phyloP scores from a whole-genome alignment of 192 early-diverging fungal genomes.

The Backusella sp. region DNA sequence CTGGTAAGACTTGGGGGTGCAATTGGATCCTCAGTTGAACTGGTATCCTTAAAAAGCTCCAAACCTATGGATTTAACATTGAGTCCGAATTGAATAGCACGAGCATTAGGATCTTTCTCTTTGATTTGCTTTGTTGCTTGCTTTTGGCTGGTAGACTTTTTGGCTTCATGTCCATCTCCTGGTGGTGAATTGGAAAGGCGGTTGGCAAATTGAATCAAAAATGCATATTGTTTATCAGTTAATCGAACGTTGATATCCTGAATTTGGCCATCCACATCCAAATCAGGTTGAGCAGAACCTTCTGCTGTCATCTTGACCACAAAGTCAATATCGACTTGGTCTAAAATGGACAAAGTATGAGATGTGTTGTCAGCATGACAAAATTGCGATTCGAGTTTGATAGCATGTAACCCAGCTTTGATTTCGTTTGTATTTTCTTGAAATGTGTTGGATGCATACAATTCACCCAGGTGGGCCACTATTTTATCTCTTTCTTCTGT shows the following conservation, averaged over 20 bases:
- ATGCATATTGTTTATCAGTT: constrained; percentile 81
- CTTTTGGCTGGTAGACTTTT: neutral
- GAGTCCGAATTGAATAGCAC: constrained; percentile 48
- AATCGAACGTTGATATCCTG: constrained; percentile 77
- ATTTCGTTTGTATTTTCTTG: constrained; percentile 56
- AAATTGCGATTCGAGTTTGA: constrained; percentile 56
- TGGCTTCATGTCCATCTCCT: neutral
- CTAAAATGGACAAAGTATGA: constrained; percentile 65
- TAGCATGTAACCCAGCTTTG: constrained; percentile 56
- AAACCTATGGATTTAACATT: constrained; percentile 69
- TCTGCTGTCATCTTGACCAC: constrained; percentile 48
- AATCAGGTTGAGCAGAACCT: constrained; percentile 14
- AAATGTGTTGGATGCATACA: constrained; percentile 76
- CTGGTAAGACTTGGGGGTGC: constrained; percentile 50
- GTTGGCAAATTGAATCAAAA: constrained; percentile 64
- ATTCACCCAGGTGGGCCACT: constrained; percentile 66
- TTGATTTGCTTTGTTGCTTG: neutral
- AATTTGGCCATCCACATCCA: constrained; percentile 55
- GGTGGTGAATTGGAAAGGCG: constrained; percentile 44
- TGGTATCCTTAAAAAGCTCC: constrained; percentile 71
- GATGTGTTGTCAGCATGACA: constrained; percentile 36
- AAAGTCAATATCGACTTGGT: constrained; percentile 80
- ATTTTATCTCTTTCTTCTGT: constrained; percentile 48
- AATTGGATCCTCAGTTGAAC: constrained; percentile 46
- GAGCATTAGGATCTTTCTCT: neutral